phyloP scores from a whole-genome alignment of 108 stramenopile genomes.

The Fistulifera pelliculosa region DNA sequence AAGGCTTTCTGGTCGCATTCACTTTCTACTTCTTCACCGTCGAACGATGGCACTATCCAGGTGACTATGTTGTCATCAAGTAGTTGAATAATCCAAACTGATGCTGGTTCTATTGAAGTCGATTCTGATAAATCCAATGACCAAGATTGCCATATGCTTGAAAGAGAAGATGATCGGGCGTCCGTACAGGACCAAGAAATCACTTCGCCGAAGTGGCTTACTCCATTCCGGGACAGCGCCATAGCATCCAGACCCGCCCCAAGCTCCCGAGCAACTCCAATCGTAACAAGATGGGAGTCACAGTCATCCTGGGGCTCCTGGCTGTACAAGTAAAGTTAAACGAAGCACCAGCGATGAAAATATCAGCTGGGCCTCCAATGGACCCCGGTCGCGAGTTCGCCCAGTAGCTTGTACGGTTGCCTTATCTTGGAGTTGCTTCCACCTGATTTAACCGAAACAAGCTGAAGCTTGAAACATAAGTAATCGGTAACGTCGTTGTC shows the following conservation, averaged over 20 bases:
- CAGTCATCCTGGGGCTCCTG: too few species aligned
- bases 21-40: background rate
- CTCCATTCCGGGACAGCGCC: background rate
- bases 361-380: background rate
- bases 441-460: background rate
- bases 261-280: background rate
- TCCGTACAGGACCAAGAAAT: background rate
- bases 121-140: too few species aligned
- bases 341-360: slow-evolving; percentile 6
- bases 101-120: background rate
- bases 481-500: background rate
- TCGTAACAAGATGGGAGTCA: background rate
- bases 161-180: background rate
- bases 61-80: slow-evolving; percentile 17
- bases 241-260: slow-evolving; percentile 3
- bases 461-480: slow-evolving; percentile 1
- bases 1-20: too few species aligned
- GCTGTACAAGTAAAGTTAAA: background rate
- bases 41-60: slow-evolving; percentile 19
- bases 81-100: slow-evolving; percentile 28
- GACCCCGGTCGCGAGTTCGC: background rate
- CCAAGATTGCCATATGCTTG: too few species aligned
- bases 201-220: background rate
- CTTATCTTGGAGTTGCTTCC: too few species aligned
- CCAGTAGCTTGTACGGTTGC: background rate